Base-by-base conservation (phyloP, 1,284 basidiomycete species). In the Testicularia cyperi region DNA sequence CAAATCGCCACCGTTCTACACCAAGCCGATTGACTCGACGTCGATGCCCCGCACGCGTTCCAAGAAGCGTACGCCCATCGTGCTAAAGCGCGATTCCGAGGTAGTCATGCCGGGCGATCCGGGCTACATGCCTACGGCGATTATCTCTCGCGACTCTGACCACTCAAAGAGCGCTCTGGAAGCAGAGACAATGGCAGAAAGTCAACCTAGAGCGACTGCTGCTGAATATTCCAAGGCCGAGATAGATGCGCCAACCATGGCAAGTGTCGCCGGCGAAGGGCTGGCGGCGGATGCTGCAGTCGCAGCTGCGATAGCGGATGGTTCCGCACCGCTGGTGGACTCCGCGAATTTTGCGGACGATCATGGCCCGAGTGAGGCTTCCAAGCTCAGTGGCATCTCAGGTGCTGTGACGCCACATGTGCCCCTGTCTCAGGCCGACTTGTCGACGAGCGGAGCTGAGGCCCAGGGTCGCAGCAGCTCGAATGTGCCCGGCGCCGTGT, bases 81-180 rank as follows among this genome's bases (percentile, higher is more conserved):
- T 56, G 36, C 53, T 62, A 19, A 62, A 62, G 43, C 53, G 41
- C 30, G 53, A 62, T 14, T 56, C 52, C 4, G 58, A 62, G 26
- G 53, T 62, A 12, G 37, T 55, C 9, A 6, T 61, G 24, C 51
- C 57, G 2, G 52, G 52, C 9, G 57, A 55, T 27, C 32, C 39
- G n/a, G 41, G 39, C 3, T 47, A 46, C 12, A 40, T 45, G 1
- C 47, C 55, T 6, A 42, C 41, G 8, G 44, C 51, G 3, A 34
- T 65, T 26, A 44, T 56, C 24, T 35, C 44, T 2, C 20, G 34
- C 19, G 43, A 34, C 8, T 31, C 48, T 14, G 44, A 47, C 26
- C 33, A 56, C 27, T 39, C 32, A 5, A 44, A 37, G 3, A 43
- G 14, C n/a, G 34, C 40, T 15, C 18, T 48, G 12, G 31, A 26